Percentiles rank a stretch among this genome's conserved stretches.
These are phyloP conservation scores for Erysimum cheiranthoides DNA, from an alignment of 345 rosid genomes.

Conservation along the genomic window DNA sequence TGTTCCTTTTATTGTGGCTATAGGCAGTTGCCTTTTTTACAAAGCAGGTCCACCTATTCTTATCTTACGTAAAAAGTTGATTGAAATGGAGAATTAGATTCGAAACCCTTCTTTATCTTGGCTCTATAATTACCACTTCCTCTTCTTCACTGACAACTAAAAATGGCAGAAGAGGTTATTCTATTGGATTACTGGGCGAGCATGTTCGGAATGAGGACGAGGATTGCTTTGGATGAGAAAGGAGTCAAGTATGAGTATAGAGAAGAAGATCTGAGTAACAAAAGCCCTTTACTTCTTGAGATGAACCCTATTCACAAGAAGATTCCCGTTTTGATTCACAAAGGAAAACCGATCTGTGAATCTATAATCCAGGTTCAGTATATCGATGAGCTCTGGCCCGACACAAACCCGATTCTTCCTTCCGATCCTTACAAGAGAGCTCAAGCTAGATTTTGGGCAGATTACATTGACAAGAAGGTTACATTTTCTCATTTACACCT, in stretches of 20 bases:
- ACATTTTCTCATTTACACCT: background rate
- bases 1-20: background rate
- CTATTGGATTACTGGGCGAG: conserved; percentile 39
- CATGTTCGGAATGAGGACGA: conserved; percentile 32
- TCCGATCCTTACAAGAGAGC: conserved; percentile 39
- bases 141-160: background rate
- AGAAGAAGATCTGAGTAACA: conserved; percentile 35
- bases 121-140: conserved; percentile 12
- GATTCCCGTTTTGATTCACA: conserved; percentile 31
- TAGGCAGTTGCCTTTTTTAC: background rate
- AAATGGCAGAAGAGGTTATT: conserved; percentile 29
- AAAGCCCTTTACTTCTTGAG: conserved; percentile 32
- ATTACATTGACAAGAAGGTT: conserved; percentile 38
- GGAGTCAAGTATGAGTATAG: conserved; percentile 30
- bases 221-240: conserved; percentile 37
- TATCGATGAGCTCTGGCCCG: conserved; percentile 28
- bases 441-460: conserved; percentile 39
- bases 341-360: conserved; percentile 29
- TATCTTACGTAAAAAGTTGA: background rate
- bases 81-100: background rate
- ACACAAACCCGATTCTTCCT: conserved; percentile 10
- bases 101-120: background rate
- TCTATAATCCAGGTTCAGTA: conserved; percentile 32
- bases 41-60: background rate
- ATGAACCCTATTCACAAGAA: conserved; percentile 38